Evolutionary conservation across 768 basidiomycete species (phyloP), one percentile per base, ranked within the genome.

Genomic region (Pleurotus cornucopiae): DNA sequence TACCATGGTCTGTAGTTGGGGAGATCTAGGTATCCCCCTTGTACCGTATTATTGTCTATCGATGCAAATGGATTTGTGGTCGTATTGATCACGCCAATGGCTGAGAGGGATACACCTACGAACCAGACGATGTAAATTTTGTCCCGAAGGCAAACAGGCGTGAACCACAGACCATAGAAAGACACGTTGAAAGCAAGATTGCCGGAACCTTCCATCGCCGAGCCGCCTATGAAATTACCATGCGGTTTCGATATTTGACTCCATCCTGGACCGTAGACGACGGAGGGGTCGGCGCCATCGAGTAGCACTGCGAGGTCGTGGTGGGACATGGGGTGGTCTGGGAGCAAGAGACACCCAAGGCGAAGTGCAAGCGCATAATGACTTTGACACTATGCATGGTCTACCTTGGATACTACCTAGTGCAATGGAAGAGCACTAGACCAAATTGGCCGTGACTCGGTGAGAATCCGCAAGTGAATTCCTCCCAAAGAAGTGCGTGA

Each of bases 1-100:
- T 53, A 53, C 51, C 51, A 53, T n/a, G 51, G 51, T 37, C 51
- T n/a, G 21, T 53, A 53, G 21, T 53, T 53, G 2, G 51, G 51
- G 23, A 53, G 51, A 23, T 53, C 51, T n/a, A 53, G 39, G 14
- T 53, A 53, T 18, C 51, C 51, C 23, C 51, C 51, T 41, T 53
- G 51, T 12, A 53, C 21, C 4, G 51, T 53, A 11, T 14, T 39
- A 41, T 53, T 53, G 51, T 53, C 51, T 40, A 53, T 53, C 39
- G 39, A 39, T 14, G 51, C 41, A 37, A 53, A 14, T 23, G 51
- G 51, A 25, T 40, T 40, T 13, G 41, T 40, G 18, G 51, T 53
- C 18, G 51, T 41, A 23, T 53, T 53, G 9, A 41, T 20, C 14
- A 53, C 21, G 6, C 51, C 51, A 34, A 34, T 40, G 38, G 39